Base-by-base conservation (phyloP, 331 rosid species). In the Phaseolus coccineus region DNA sequence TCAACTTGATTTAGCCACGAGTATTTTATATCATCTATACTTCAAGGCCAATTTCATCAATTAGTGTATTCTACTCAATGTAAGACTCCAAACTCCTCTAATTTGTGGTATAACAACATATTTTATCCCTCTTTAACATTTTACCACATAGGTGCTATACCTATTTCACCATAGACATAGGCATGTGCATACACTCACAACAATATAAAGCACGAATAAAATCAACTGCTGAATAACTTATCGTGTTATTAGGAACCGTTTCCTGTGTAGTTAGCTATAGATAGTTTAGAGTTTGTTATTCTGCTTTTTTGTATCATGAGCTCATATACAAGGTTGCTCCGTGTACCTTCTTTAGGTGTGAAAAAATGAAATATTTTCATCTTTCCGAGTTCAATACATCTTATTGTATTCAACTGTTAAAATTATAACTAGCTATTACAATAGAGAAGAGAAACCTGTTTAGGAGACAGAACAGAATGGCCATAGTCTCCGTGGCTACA, bases 401-500 rank as follows among this genome's bases (percentile, higher is more conserved):
- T 2, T 22, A 42, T 22, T 7, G 30, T 39, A 74, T 27, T 74
- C 2, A 46, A n/a, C 2, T 11, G 46, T 42, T 27, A 48, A 13
- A 46, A 61, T n/a, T 13, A 33, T 27, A 69, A 51, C 31, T 27
- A 74, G 39, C 58, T 55, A 55, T 51, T 14, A n/a, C 33, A 64
- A 25, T 4, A 25, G 8, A 68, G 22, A 24, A 59, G 37, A 40
- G 67, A 77, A 76, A 95, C 98, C 97, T 91, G 98, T 69, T 95
- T 91, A 15, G 98, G 98, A 79, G 69, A 74, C 16, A 66, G 53
- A 71, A 83, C 87, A 39, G 87, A 84, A 79, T 82, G 84, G 9
- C 98, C 97, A 69, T 88, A 95, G 0, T 95, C 86, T n/a, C 97
- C 92, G 44, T 70, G 82, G 72, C 82, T 87, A 84, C 93, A 87